phyloP scores from a whole-genome alignment of 768 basidiomycete species.

The Macrocybe gigantea region DNA sequence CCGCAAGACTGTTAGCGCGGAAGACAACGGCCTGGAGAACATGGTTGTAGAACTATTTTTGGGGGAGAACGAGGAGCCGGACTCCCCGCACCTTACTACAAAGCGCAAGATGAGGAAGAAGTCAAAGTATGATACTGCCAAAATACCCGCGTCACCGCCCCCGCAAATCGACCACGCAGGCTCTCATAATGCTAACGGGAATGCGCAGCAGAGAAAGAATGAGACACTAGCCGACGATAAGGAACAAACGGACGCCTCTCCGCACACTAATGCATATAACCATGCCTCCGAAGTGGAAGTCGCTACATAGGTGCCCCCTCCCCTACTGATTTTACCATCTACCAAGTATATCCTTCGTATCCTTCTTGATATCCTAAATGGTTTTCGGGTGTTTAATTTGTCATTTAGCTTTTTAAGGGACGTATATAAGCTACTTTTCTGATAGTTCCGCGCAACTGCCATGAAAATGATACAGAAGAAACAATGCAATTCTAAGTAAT shows the following conservation, averaged over 20 bases:
- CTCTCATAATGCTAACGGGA: not conserved
- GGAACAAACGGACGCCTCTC: not conserved
- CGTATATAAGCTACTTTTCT: no score
- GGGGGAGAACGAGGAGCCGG: constrained; percentile 15
- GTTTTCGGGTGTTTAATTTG: no score
- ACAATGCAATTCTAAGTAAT: not conserved
- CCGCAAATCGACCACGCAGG: not conserved
- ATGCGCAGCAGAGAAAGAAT: not conserved
- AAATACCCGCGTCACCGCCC: not conserved
- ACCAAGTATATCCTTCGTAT: no score
- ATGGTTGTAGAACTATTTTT: constrained; percentile 45
- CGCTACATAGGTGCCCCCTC: constrained; percentile 1
- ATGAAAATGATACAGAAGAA: no score
- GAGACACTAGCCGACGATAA: not conserved
- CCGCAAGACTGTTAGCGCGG: constrained; percentile 6
- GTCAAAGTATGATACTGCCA: not conserved
- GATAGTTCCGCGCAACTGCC: no score
- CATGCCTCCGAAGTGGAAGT: constrained; percentile 4
- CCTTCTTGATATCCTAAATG: no score
- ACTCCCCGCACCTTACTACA: constrained; percentile 2
- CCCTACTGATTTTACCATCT: no score
- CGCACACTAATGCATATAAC: constrained; percentile 1
- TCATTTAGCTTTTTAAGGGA: no score
- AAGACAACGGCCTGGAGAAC: constrained; percentile 36
- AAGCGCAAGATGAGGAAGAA: constrained; percentile 5